Percentiles rank a stretch among this genome's conserved stretches.
phyloP scores from a whole-genome alignment of 2,329 filamentous ascomycete genomes.

The Sclerotinia sclerotiorum region DNA sequence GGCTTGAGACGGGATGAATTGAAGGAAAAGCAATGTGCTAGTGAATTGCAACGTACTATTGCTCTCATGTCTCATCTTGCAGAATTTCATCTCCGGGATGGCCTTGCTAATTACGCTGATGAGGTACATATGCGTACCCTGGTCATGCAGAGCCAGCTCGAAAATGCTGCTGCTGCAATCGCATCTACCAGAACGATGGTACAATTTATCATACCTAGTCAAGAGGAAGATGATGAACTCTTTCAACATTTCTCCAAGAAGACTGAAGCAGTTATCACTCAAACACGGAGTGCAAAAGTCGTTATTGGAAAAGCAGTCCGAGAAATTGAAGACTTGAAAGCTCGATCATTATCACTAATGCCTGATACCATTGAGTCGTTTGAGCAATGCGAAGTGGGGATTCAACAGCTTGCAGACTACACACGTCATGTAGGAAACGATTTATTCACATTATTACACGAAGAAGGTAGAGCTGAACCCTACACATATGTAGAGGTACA shows the following conservation, averaged over 20 bases:
- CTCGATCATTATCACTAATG: conserved; percentile 70
- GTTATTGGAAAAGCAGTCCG: conserved; percentile 75
- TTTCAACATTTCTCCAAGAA: conserved; percentile 67
- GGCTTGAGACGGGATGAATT: conserved; percentile 79
- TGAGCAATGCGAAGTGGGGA: conserved; percentile 64
- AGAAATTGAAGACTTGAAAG: conserved; percentile 73
- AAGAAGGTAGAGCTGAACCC: conserved; percentile 69
- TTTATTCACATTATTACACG: conserved; percentile 64
- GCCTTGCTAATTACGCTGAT: conserved; percentile 72
- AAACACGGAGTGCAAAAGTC: conserved; percentile 81
- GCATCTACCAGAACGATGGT: conserved; percentile 64
- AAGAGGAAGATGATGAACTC: conserved; percentile 64
- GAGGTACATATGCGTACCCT: conserved; percentile 74
- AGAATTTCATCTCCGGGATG: conserved; percentile 72
- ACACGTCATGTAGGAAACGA: conserved; percentile 64
- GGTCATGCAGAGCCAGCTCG: conserved; percentile 77
- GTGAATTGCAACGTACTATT: conserved; percentile 79
- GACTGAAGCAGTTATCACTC: conserved; percentile 68
- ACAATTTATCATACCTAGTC: conserved; percentile 59
- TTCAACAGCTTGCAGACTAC: conserved; percentile 64
- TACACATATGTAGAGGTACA: conserved; percentile 68
- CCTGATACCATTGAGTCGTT: conserved; percentile 68
- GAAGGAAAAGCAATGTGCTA: conserved; percentile 78
- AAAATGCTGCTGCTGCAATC: conserved; percentile 70
- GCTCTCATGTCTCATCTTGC: conserved; percentile 84